A percentile compares a stretch with the other conserved stretches of the same genome.
These are phyloP conservation scores for Anthracocystis panici-leucophaei DNA, from an alignment of 1,284 basidiomycete species.

Conservation along the genomic window DNA sequence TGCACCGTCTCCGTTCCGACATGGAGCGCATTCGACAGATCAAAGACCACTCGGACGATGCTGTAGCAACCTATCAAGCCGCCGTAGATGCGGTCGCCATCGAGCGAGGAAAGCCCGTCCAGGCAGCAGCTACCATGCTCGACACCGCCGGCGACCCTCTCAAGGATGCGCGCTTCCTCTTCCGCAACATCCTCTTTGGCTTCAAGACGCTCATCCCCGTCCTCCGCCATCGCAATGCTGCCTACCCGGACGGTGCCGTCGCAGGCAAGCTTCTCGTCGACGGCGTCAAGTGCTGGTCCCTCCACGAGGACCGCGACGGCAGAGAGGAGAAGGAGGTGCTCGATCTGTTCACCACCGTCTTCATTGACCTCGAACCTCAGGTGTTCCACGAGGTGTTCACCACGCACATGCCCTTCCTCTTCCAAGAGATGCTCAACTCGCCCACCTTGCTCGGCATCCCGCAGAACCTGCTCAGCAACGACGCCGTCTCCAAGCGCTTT, in stretches of 20 bases:
- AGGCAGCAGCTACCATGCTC: constrained; percentile 69
- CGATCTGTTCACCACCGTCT: constrained; percentile 79
- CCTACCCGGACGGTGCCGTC: constrained; percentile 85
- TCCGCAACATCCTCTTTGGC: constrained; percentile 89
- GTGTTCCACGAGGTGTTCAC: constrained; percentile 68
- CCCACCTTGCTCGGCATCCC: constrained; percentile 86
- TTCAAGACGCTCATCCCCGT: constrained; percentile 85
- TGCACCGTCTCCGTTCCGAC: constrained; percentile 72
- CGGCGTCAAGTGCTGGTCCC: constrained; percentile 84
- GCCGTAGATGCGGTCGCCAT: constrained; percentile 64
- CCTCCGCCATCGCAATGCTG: constrained; percentile 83
- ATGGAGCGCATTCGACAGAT: constrained; percentile 43
- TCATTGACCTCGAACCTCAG: constrained; percentile 71
- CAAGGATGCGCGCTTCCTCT: constrained; percentile 79
- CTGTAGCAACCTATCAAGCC: not conserved
- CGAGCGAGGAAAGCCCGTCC: constrained; percentile 71
- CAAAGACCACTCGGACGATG: constrained; percentile 37
- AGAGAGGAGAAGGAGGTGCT: constrained; percentile 87
- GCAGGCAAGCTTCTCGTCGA: constrained; percentile 89
- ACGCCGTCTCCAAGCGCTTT: constrained; percentile 87
- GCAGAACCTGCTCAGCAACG: constrained; percentile 86
- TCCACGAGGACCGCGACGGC: constrained; percentile 79
- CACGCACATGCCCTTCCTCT: constrained; percentile 63
- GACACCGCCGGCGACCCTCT: constrained; percentile 70
- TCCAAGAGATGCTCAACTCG: constrained; percentile 73